Percentiles rank a stretch among this genome's conserved stretches.
These are phyloP conservation scores for Amanita muscaria DNA, from an alignment of 768 basidiomycete genomes.

Conservation along the genomic window DNA sequence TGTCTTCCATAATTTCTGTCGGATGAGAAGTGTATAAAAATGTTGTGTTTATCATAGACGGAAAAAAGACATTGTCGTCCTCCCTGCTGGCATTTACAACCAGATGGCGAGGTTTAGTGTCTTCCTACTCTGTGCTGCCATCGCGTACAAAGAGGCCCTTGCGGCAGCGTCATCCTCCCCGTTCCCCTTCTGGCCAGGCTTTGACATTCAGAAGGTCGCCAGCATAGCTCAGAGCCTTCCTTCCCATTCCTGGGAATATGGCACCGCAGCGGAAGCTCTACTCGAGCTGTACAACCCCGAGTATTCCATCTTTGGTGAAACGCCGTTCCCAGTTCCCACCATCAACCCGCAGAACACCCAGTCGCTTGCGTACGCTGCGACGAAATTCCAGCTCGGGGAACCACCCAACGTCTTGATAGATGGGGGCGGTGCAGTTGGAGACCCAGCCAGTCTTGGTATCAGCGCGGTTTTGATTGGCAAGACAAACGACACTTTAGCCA, in stretches of 20 bases:
- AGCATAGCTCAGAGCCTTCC: slow-evolving; percentile 16
- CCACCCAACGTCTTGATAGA: slow-evolving; percentile 24
- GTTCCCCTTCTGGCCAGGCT: slow-evolving; percentile 19
- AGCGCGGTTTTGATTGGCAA: slow-evolving; percentile 35
- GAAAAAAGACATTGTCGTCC: no score
- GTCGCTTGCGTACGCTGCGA: slow-evolving; percentile 13
- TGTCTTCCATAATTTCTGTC: no score
- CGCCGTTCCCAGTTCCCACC: slow-evolving; percentile 19
- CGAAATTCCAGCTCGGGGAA: slow-evolving; percentile 16
- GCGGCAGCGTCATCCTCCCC: slow-evolving; percentile 19
- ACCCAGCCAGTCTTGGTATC: slow-evolving; percentile 46
- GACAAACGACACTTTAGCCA: slow-evolving; percentile 24
- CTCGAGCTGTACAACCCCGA: slow-evolving; percentile 20
- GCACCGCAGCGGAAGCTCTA: slow-evolving; percentile 21
- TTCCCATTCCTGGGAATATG: slow-evolving; percentile 25
- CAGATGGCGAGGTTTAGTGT: neutral
- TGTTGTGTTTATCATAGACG: no score
- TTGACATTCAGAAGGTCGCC: slow-evolving; percentile 18
- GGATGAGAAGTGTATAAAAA: no score
- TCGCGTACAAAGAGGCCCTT: slow-evolving; percentile 6
- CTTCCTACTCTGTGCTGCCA: no score
- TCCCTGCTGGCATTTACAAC: no score
- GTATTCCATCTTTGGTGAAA: slow-evolving; percentile 20
- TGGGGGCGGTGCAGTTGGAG: slow-evolving; percentile 41
- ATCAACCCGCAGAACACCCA: slow-evolving; percentile 11